Evolutionary conservation across 2,329 filamentous ascomycete genomes (phyloP).

Genomic region (Nemania sp.): DNA sequence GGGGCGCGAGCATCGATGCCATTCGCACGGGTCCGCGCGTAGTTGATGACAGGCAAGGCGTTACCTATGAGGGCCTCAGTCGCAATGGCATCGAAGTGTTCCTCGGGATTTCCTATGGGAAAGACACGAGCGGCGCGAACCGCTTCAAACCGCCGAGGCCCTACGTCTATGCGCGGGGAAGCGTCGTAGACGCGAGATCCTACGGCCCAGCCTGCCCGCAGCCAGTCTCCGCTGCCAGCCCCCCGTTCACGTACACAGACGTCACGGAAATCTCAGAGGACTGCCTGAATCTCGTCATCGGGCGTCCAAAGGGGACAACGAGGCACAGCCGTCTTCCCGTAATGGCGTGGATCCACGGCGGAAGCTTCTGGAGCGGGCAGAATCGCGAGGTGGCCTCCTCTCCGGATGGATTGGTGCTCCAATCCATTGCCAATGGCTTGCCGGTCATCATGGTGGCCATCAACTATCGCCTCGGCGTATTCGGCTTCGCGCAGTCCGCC

Average conservation of each 20-base stretch:
- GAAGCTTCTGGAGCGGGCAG: constrained; percentile 41
- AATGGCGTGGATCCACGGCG: constrained; percentile 44
- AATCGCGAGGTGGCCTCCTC: constrained; percentile 42
- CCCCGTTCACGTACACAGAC: constrained; percentile 42
- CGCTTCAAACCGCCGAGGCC: constrained; percentile 52
- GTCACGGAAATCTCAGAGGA: constrained; percentile 46
- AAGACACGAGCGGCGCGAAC: constrained; percentile 50
- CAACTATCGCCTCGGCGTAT: constrained; percentile 43
- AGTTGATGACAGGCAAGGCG: constrained; percentile 23
- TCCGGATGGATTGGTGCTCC: constrained; percentile 51
- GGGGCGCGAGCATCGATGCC: background rate
- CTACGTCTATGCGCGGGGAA: constrained; percentile 40
- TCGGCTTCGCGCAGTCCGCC: constrained; percentile 40
- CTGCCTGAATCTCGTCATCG: constrained; percentile 45
- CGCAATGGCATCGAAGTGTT: constrained; percentile 53
- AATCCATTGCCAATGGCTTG: constrained; percentile 49
- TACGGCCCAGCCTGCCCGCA: constrained; percentile 53
- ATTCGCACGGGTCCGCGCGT: constrained; percentile 10
- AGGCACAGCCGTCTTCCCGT: constrained; percentile 41
- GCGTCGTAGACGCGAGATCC: constrained; percentile 45
- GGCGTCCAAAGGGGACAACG: constrained; percentile 38
- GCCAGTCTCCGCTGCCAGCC: constrained; percentile 37
- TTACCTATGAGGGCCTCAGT: constrained; percentile 49
- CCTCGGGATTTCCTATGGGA: constrained; percentile 51
- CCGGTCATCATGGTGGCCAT: constrained; percentile 44